These are phyloP conservation scores for Euphorbia celastroides DNA, from an alignment of 441 rosid genomes.

Conservation along the genomic window DNA sequence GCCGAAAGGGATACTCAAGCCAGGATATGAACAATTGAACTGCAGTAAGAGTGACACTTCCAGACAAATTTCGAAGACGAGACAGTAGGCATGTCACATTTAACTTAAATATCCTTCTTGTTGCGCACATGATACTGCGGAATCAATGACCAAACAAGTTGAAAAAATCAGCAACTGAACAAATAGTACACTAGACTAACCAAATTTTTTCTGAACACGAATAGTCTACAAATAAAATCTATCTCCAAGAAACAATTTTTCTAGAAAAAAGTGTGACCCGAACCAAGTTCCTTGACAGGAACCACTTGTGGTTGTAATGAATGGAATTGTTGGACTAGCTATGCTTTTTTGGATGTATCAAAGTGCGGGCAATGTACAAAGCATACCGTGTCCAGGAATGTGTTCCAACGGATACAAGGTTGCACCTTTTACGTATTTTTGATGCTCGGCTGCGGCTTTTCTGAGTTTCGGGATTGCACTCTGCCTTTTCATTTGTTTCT, in stretches of 20 bases:
- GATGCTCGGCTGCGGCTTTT: constrained; percentile 53
- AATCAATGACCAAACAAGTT: neutral
- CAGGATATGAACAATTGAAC: too few relatives aligned
- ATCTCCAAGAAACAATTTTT: neutral
- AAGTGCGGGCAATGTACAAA: constrained; percentile 49
- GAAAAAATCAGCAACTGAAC: neutral
- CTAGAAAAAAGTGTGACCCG: neutral
- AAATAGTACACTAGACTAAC: neutral
- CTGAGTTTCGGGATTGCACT: constrained; percentile 28
- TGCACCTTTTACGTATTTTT: constrained; percentile 52
- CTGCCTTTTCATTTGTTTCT: constrained; percentile 43
- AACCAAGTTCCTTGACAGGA: too few relatives aligned
- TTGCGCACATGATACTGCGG: too few relatives aligned
- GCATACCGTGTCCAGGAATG: constrained; percentile 70
- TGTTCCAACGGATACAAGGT: constrained; percentile 78
- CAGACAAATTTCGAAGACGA: too few relatives aligned
- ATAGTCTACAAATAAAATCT: neutral
- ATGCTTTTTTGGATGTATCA: constrained; percentile 7
- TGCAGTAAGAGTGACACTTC: too few relatives aligned
- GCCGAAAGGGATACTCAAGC: too few relatives aligned
- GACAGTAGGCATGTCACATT: too few relatives aligned
- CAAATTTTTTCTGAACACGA: constrained; percentile 5
- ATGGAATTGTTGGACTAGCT: constrained; percentile 13
- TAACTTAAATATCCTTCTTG: too few relatives aligned
- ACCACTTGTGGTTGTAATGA: constrained; percentile 2